These are phyloP conservation scores for Actinomucor elegans DNA, from an alignment of 371 early-diverging fungal genomes.

Conservation along the genomic window DNA sequence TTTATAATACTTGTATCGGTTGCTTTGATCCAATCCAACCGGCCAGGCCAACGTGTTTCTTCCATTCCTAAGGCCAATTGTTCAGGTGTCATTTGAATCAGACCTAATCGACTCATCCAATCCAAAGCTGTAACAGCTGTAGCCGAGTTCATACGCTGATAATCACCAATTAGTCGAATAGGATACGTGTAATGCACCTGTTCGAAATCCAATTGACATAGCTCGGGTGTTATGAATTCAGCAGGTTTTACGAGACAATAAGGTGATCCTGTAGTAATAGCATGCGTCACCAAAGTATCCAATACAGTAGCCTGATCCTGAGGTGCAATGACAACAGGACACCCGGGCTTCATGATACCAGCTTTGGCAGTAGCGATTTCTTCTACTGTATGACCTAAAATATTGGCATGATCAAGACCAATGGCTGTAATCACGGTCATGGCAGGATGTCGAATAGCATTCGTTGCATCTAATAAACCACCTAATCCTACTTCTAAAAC, in stretches of 20 bases:
- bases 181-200: slow-evolving; percentile 29
- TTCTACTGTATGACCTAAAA: slow-evolving; percentile 67
- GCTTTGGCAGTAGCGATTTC: slow-evolving; percentile 77
- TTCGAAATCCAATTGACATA: slow-evolving; percentile 5
- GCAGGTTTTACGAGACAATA: slow-evolving; percentile 22
- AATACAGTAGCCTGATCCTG: slow-evolving; percentile 45
- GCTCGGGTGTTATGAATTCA: slow-evolving; percentile 1
- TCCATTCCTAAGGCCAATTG: slow-evolving; percentile 58
- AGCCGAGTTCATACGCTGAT: slow-evolving; percentile 80
- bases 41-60: slow-evolving; percentile 78
- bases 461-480: slow-evolving; percentile 82
- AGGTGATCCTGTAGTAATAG: slow-evolving; percentile 30
- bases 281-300: slow-evolving; percentile 34
- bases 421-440: slow-evolving; percentile 66
- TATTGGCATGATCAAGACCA: slow-evolving; percentile 72
- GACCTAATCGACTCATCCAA: slow-evolving; percentile 30
- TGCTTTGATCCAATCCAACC: slow-evolving; percentile 70
- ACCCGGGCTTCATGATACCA: slow-evolving; percentile 67
- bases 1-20: not conserved
- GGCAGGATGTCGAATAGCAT: slow-evolving; percentile 57
- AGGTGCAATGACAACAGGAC: slow-evolving; percentile 54
- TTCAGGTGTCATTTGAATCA: slow-evolving; percentile 35
- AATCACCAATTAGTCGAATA: slow-evolving; percentile 72
- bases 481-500: slow-evolving; percentile 87
- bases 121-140: slow-evolving; percentile 70